These are phyloP conservation scores for Collybia sordida DNA, from an alignment of 768 basidiomycete genomes.

Conservation along the genomic window DNA sequence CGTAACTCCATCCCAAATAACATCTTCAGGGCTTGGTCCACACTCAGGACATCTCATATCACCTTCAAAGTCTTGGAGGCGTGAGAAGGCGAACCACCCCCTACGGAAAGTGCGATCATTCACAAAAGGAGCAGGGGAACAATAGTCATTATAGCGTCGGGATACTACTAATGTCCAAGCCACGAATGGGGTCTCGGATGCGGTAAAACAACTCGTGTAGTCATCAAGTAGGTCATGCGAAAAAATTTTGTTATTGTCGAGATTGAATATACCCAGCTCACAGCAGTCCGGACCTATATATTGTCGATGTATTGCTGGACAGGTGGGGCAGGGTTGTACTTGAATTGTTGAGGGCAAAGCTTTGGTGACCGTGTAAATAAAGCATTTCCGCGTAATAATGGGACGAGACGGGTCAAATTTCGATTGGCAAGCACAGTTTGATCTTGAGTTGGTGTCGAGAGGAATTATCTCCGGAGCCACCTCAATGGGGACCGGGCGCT, in stretches of 20 bases:
- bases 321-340: background rate
- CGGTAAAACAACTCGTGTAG: slow-evolving; percentile 28
- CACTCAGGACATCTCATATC: slow-evolving; percentile 19
- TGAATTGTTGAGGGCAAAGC: background rate
- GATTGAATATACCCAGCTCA: slow-evolving; percentile 30
- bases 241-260: slow-evolving; percentile 28
- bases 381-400: background rate
- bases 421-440: too few relatives aligned
- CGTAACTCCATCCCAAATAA: slow-evolving; percentile 22
- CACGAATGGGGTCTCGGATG: slow-evolving; percentile 34
- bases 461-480: too few relatives aligned
- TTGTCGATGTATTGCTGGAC: background rate
- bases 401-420: too few relatives aligned
- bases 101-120: slow-evolving; percentile 25
- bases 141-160: slow-evolving; percentile 17
- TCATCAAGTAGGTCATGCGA: slow-evolving; percentile 32
- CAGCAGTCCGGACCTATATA: slow-evolving; percentile 29
- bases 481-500: too few relatives aligned
- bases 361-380: background rate
- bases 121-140: slow-evolving; percentile 18
- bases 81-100: slow-evolving; percentile 29
- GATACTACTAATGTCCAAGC: slow-evolving; percentile 22
- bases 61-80: slow-evolving; percentile 3
- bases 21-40: slow-evolving; percentile 14
- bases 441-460: too few relatives aligned